These are phyloP conservation scores for Ceratocystis ficicola DNA, from an alignment of 2,329 filamentous ascomycete species.

Conservation along the genomic window DNA sequence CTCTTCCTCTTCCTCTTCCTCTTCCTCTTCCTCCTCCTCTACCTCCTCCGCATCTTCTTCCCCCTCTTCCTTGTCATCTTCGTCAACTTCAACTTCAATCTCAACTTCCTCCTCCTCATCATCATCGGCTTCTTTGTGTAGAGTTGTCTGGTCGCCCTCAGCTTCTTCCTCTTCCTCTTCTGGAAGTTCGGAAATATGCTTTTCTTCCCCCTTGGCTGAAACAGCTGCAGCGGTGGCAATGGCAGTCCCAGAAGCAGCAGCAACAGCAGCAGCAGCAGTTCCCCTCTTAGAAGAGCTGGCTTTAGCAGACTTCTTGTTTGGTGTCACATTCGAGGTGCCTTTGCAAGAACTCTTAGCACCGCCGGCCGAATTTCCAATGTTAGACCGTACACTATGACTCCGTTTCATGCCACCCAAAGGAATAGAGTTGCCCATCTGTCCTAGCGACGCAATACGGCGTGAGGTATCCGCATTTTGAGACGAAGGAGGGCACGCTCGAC, in stretches of 20 bases:
- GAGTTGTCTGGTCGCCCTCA: slow-evolving; percentile 39
- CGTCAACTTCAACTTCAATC: slow-evolving; percentile 14
- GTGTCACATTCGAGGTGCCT: slow-evolving; percentile 52
- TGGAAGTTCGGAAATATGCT: not conserved
- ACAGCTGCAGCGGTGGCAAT: slow-evolving; percentile 1
- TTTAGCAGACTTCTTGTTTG: slow-evolving; percentile 29
- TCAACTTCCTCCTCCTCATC: slow-evolving; percentile 11
- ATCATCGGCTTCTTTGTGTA: slow-evolving; percentile 36
- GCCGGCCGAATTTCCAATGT: slow-evolving; percentile 29
- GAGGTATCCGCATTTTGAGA: not conserved
- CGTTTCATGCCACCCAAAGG: slow-evolving; percentile 54
- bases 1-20: slow-evolving; percentile 39
- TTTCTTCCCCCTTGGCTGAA: not conserved
- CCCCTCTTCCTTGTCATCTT: slow-evolving; percentile 8
- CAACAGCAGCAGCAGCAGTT: slow-evolving; percentile 12
- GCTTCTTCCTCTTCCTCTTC: slow-evolving; percentile 18
- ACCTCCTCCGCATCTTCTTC: slow-evolving; percentile 18
- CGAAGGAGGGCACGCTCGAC: slow-evolving; percentile 34
- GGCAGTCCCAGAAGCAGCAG: slow-evolving; percentile 2
- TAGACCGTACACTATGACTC: slow-evolving; percentile 58
- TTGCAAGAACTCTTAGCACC: slow-evolving; percentile 41
- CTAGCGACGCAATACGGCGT: slow-evolving; percentile 78
- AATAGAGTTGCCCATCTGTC: slow-evolving; percentile 72
- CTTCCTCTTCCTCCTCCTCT: slow-evolving; percentile 32
- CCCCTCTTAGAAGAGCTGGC: slow-evolving; percentile 16